These are phyloP conservation scores for Botrytis cinerea DNA, from an alignment of 2,329 filamentous ascomycete species.

Conservation along the genomic window DNA sequence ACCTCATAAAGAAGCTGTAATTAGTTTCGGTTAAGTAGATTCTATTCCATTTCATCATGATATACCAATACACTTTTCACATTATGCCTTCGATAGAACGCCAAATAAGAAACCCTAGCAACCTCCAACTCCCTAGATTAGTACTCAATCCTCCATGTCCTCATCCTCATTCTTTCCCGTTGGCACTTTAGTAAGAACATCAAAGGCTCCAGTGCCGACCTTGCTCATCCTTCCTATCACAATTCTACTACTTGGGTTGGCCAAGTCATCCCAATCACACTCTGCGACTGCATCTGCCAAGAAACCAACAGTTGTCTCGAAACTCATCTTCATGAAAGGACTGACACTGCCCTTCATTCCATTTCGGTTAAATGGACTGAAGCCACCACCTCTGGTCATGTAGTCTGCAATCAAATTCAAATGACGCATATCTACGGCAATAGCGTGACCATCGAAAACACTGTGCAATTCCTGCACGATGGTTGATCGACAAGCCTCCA, in stretches of 20 bases:
- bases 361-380: constrained; percentile 89
- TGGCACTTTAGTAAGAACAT: constrained; percentile 69
- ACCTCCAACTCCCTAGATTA: constrained; percentile 22
- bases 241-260: constrained; percentile 81
- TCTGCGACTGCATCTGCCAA: constrained; percentile 89
- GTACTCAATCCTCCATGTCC: constrained; percentile 21
- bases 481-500: constrained; percentile 84
- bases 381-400: constrained; percentile 93
- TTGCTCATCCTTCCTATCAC: constrained; percentile 81
- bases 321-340: constrained; percentile 98
- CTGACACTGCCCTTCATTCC: constrained; percentile 82
- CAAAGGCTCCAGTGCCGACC: constrained; percentile 89
- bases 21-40: constrained; percentile 1
- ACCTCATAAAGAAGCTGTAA: neutral
- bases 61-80: constrained; percentile 24
- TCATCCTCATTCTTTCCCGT: constrained; percentile 28
- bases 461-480: constrained; percentile 84
- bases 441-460: constrained; percentile 90
- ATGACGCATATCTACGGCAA: constrained; percentile 88
- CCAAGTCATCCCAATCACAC: constrained; percentile 85
- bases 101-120: constrained; percentile 6
- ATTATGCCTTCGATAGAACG: constrained; percentile 16
- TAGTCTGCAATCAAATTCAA: constrained; percentile 94
- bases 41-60: constrained; percentile 20
- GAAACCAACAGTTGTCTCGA: constrained; percentile 95